Evolutionary conservation across 805 yeast species (phyloP), one percentile per base, ranked within the genome.

Genomic region (Candida andamanensis): DNA sequence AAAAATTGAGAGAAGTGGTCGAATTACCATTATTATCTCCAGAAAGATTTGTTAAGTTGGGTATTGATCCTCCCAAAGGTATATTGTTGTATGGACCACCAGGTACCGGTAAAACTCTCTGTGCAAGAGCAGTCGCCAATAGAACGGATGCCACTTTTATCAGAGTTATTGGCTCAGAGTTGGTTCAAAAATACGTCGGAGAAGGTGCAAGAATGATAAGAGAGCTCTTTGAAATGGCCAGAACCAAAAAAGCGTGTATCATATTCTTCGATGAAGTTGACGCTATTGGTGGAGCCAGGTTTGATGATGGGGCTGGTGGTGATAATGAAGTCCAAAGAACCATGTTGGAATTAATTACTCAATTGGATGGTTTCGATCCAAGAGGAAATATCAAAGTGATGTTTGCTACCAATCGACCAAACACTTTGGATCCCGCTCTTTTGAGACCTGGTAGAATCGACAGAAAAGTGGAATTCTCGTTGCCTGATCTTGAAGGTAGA

Each of bases 181-280:
- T 92, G 56, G 98, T 92, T 18, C 99, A 92, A 60, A 92, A 92
- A 59, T 92, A 92, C 58, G 97, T 92, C 31, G 99, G 99, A 56
- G 99, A 92, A 67, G 99, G 99, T 67, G 98, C 98, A 4, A 78
- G 98, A 56, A 92, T 92, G 98, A 97, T 92, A 34, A 78, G 99
- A 62, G 99, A 92, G 64, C 73, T 92, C 52, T 92, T 92, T 51
- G 98, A 92, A 58, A 89, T 92, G 97, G 99, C 99, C 2, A 81
- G 98, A 57, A 84, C 97, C 22, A 92, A 92, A 63, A 89, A 90
- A 55, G 97, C 98, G 2, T 90, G 97, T 63, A 92, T 92, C 53
- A 90, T 92, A 36, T 92, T 92, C 64, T 92, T 92, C 52, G 99
- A 92, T 63, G 99, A 92, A 69, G 81, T 92, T 46, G 99, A 92